These are phyloP conservation scores for Aspergillus puulaauensis DNA, from an alignment of 2,329 filamentous ascomycete species.

Conservation along the genomic window DNA sequence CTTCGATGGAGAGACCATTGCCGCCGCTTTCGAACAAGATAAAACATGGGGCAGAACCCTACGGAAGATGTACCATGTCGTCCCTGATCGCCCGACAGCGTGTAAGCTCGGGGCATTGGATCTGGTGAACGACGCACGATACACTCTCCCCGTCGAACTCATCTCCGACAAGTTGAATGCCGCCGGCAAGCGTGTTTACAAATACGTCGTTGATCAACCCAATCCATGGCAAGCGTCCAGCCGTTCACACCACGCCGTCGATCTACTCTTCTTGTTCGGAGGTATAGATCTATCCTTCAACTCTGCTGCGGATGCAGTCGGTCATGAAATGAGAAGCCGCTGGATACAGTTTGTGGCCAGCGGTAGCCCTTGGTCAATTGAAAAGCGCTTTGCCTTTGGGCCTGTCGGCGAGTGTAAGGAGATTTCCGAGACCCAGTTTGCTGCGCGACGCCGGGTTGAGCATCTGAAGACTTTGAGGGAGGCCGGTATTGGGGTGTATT, in stretches of 20 bases:
- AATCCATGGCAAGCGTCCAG: constrained; percentile 51
- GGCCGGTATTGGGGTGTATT: constrained; percentile 29
- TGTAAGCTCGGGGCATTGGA: constrained; percentile 43
- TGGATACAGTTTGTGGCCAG: constrained; percentile 44
- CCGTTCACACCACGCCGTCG: constrained; percentile 49
- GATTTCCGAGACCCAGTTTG: constrained; percentile 33
- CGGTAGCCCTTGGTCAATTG: constrained; percentile 36
- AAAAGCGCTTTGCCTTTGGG: constrained; percentile 39
- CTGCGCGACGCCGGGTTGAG: constrained; percentile 31
- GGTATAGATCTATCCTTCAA: constrained; percentile 40
- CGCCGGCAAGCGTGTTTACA: constrained; percentile 33
- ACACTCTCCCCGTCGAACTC: constrained; percentile 30
- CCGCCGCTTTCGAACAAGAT: constrained; percentile 33
- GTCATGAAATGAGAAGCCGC: constrained; percentile 38
- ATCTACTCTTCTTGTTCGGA: constrained; percentile 47
- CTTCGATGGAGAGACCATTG: constrained; percentile 33
- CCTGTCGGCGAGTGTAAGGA: constrained; percentile 38
- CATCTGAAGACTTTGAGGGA: constrained; percentile 31
- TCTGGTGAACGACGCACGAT: constrained; percentile 32
- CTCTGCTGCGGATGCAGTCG: constrained; percentile 32
- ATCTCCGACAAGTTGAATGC: constrained; percentile 27
- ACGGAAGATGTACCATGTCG: constrained; percentile 44
- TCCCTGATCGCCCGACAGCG: constrained; percentile 38
- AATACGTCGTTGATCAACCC: constrained; percentile 45
- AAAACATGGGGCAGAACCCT: constrained; percentile 32